These are phyloP conservation scores for Citrus mangshanensis DNA, from an alignment of 345 rosid genomes.

Conservation along the genomic window DNA sequence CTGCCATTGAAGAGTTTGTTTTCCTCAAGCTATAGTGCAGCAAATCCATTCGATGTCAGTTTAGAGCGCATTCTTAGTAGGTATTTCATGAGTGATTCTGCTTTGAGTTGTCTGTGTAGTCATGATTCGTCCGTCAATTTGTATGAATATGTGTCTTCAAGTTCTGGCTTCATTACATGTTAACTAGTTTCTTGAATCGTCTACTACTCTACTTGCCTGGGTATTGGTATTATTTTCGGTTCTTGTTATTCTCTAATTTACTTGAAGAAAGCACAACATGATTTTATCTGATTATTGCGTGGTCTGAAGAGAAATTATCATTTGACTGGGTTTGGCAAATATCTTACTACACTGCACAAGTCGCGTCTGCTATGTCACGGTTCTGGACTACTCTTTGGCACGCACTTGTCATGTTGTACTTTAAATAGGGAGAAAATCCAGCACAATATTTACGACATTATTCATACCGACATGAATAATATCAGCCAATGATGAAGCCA, in stretches of 20 bases:
- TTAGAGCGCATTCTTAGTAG: background rate
- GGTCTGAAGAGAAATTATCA: background rate
- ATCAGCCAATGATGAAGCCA: background rate
- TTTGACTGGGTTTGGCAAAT: background rate
- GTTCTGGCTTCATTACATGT: background rate
- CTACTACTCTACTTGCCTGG: background rate
- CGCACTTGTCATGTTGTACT: too few relatives aligned
- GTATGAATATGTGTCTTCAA: background rate
- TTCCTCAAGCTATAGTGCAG: constrained; percentile 42
- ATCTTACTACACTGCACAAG: background rate
- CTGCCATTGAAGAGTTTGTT: constrained; percentile 62
- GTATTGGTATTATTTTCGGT: background rate
- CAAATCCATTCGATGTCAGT: background rate
- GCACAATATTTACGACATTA: background rate
- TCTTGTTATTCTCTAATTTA: background rate
- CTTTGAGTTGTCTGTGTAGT: background rate
- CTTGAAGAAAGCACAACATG: background rate
- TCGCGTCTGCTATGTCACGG: too few relatives aligned
- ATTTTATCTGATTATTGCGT: background rate
- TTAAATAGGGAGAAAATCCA: background rate
- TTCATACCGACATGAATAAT: too few relatives aligned
- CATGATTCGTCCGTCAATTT: background rate
- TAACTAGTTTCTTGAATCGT: background rate
- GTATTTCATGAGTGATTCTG: background rate
- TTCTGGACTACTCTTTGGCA: too few relatives aligned